Evolutionary conservation across 768 basidiomycete species (phyloP).

Genomic region (Amanita subjunquillea): DNA sequence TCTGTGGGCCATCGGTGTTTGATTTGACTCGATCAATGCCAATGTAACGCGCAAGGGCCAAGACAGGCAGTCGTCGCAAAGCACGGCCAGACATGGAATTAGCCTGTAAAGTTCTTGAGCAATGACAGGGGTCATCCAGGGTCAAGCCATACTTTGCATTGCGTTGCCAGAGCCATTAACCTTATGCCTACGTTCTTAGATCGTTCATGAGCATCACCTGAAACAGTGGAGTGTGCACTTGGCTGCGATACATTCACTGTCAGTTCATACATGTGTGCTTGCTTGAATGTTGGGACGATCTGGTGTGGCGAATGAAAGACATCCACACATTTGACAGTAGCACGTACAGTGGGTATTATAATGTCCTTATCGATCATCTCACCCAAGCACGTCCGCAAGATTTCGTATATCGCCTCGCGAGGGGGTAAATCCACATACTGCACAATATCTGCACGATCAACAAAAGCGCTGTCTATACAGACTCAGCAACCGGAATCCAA

Average conservation of each 20-base stretch:
- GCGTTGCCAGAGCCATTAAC: conserved; percentile 58
- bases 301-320: conserved; percentile 16
- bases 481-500: not conserved
- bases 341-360: conserved; percentile 49
- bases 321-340: not conserved
- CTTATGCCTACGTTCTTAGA: conserved; percentile 44
- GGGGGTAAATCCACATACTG: conserved; percentile 92
- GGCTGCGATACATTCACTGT: conserved; percentile 20
- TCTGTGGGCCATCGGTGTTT: not conserved
- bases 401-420: conserved; percentile 87
- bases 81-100: conserved; percentile 90
- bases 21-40: conserved; percentile 32
- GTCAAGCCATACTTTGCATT: conserved; percentile 61
- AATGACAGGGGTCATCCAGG: not conserved
- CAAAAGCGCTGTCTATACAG: conserved; percentile 76
- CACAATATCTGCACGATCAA: conserved; percentile 94
- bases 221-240: not conserved
- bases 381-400: conserved; percentile 68
- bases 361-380: conserved; percentile 75
- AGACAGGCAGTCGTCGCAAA: conserved; percentile 85
- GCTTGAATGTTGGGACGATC: conserved; percentile 52
- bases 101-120: conserved; percentile 24
- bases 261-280: conserved; percentile 49
- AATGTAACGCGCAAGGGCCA: conserved; percentile 82
- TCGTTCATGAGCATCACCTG: conserved; percentile 31